A percentile compares a stretch with the other conserved stretches of the same genome.
These are phyloP conservation scores for Sphagnum fallax DNA, from an alignment of 228 moss, liverwort and hornwort species.

Conservation along the genomic window DNA sequence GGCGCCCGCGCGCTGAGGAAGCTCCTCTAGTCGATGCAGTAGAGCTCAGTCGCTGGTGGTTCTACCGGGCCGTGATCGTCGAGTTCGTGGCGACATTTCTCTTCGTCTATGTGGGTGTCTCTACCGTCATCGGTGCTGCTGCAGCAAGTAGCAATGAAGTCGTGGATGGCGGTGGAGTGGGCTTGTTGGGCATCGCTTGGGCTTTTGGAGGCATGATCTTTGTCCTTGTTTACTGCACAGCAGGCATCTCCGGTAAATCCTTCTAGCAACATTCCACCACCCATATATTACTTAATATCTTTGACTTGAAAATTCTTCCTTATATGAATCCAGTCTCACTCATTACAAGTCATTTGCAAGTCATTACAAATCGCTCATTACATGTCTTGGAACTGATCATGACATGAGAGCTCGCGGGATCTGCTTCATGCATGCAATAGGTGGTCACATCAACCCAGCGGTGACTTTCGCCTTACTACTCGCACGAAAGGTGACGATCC, in stretches of 20 bases:
- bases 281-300: no score
- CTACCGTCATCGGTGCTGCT: conserved; percentile 24
- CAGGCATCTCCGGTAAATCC: conserved; percentile 31
- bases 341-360: no score
- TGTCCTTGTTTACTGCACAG: conserved; percentile 44
- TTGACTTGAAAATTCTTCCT: no score
- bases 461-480: conserved; percentile 31
- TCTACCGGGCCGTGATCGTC: conserved; percentile 35
- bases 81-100: conserved; percentile 28
- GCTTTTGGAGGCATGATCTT: conserved; percentile 42
- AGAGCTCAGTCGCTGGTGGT: conserved; percentile 27
- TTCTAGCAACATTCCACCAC: no score
- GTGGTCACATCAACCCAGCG: conserved; percentile 38
- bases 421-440: conserved; percentile 1
- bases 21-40: conserved; percentile 4
- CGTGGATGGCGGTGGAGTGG: conserved; percentile 13
- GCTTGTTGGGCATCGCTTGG: conserved; percentile 31
- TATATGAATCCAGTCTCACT: no score
- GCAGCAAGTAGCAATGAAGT: neutral
- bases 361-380: no score
- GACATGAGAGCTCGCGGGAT: neutral
- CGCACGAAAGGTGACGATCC: conserved; percentile 30
- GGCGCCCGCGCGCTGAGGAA: neutral
- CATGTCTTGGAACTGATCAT: neutral
- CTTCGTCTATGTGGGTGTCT: conserved; percentile 22